Percentiles rank a stretch among this genome's conserved stretches.
These are phyloP conservation scores for Neocatenulostroma microsporum DNA, from an alignment of 2,329 filamentous ascomycete genomes.

Conservation along the genomic window DNA sequence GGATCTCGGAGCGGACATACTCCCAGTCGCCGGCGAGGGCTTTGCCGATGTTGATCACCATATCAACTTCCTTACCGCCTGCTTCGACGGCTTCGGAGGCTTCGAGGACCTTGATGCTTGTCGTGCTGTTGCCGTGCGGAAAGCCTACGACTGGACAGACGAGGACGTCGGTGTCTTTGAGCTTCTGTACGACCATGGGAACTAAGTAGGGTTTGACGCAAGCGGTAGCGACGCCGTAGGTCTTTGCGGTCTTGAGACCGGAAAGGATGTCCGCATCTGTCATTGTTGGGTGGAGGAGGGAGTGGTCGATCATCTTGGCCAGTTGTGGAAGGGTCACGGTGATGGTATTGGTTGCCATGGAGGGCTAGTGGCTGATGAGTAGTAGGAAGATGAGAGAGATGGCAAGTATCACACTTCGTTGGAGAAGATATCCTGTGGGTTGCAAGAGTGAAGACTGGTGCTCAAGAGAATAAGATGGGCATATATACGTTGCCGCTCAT, in stretches of 20 bases:
- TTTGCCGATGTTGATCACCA: constrained; percentile 56
- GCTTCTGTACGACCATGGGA: constrained; percentile 40
- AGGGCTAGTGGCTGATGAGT: too few species aligned
- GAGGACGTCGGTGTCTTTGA: constrained; percentile 43
- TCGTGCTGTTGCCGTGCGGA: constrained; percentile 52
- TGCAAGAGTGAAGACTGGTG: too few species aligned
- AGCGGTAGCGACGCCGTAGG: constrained; percentile 33
- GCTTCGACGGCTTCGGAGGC: constrained; percentile 41
- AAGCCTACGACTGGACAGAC: constrained; percentile 56
- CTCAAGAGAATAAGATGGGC: too few species aligned
- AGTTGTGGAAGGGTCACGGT: constrained; percentile 28
- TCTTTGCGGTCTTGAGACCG: constrained; percentile 43
- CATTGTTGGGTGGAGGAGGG: constrained; percentile 54
- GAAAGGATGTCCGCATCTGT: constrained; percentile 47
- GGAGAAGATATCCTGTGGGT: too few species aligned
- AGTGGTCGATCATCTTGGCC: constrained; percentile 54
- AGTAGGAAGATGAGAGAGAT: too few species aligned
- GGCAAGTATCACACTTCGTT: too few species aligned
- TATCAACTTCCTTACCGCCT: constrained; percentile 51
- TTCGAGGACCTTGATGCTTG: constrained; percentile 48
- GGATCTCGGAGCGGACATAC: constrained; percentile 47
- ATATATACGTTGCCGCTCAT: too few species aligned
- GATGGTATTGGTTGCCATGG: constrained; percentile 2
- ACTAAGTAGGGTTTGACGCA: constrained; percentile 54
- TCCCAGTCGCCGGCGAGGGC: constrained; percentile 50